These are phyloP conservation scores for Nakazawaea anatomiae DNA, from an alignment of 805 yeast genomes.

Conservation along the genomic window DNA sequence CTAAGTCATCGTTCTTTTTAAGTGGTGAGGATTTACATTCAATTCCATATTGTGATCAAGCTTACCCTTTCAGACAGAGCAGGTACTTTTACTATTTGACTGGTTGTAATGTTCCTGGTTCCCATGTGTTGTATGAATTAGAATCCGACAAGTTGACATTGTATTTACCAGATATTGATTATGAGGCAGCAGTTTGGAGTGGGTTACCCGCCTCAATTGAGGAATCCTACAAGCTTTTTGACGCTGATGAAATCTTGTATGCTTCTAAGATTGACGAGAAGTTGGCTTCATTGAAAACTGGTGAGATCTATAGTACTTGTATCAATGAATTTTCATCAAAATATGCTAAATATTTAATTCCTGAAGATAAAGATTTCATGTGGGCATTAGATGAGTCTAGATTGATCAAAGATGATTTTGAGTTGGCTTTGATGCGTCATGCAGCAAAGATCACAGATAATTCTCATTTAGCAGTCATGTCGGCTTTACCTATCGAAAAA, in stretches of 20 bases:
- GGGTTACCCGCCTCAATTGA: constrained; percentile 73
- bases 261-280: constrained; percentile 39
- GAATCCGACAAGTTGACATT: constrained; percentile 52
- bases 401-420: constrained; percentile 77
- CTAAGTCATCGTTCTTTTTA: constrained; percentile 35
- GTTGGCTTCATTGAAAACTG: constrained; percentile 21
- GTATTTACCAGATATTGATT: constrained; percentile 77
- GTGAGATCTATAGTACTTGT: constrained; percentile 48
- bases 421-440: constrained; percentile 65
- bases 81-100: constrained; percentile 84
- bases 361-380: constrained; percentile 43
- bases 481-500: constrained; percentile 79
- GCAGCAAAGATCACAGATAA: constrained; percentile 85
- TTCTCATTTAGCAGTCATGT: constrained; percentile 88
- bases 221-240: constrained; percentile 60
- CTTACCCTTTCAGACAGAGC: constrained; percentile 78
- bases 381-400: constrained; percentile 86
- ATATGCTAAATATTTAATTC: constrained; percentile 31
- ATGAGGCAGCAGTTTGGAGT: constrained; percentile 94
- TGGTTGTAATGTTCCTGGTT: constrained; percentile 79
- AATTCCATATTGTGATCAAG: constrained; percentile 75
- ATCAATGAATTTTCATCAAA: constrained; percentile 34
- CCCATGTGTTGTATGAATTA: constrained; percentile 57
- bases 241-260: constrained; percentile 78
- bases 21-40: constrained; percentile 55